Conservation (phyloP, 257 asterid genomes). For the Jasminum sambac region DNA sequence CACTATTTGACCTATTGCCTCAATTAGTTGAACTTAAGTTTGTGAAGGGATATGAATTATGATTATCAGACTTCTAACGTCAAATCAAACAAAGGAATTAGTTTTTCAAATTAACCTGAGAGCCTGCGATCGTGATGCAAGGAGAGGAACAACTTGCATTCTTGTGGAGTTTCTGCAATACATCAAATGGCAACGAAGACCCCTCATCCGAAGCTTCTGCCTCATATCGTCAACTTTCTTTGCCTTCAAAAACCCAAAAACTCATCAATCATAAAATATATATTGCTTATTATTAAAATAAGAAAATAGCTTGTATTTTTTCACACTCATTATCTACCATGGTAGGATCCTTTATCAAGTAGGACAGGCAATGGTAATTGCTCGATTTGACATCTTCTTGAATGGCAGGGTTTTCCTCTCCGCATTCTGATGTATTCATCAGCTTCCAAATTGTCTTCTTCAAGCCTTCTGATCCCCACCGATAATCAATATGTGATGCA, state of each 20-base stretch:
- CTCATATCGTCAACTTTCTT: constrained; percentile 49
- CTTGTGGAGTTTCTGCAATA: constrained; percentile 50
- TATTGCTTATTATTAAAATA: neutral
- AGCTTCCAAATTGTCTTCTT: constrained; percentile 48
- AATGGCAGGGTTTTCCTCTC: constrained; percentile 27
- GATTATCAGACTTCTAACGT: neutral
- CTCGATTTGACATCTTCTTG: constrained; percentile 39
- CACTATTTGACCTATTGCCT: neutral
- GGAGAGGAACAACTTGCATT: constrained; percentile 54
- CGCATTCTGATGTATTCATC: constrained; percentile 35
- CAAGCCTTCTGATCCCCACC: constrained; percentile 55
- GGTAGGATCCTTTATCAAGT: constrained; percentile 39
- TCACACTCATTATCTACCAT: constrained; percentile 31
- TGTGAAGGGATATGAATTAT: neutral
- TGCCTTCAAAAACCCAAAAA: constrained; percentile 31
- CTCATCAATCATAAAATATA: constrained; percentile 1
- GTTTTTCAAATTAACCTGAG: constrained; percentile 34
- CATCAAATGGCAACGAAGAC: constrained; percentile 57
- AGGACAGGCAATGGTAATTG: constrained; percentile 46
- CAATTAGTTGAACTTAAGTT: neutral
- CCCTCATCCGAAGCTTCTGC: constrained; percentile 58
- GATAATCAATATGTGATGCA: constrained; percentile 43
- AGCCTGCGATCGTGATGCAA: constrained; percentile 56
- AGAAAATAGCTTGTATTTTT: neutral
- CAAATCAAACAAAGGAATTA: neutral